Percentiles rank a stretch among this genome's conserved stretches.
These are phyloP conservation scores for Pleurotus ostreatus DNA, from an alignment of 768 basidiomycete genomes.

Conservation along the genomic window DNA sequence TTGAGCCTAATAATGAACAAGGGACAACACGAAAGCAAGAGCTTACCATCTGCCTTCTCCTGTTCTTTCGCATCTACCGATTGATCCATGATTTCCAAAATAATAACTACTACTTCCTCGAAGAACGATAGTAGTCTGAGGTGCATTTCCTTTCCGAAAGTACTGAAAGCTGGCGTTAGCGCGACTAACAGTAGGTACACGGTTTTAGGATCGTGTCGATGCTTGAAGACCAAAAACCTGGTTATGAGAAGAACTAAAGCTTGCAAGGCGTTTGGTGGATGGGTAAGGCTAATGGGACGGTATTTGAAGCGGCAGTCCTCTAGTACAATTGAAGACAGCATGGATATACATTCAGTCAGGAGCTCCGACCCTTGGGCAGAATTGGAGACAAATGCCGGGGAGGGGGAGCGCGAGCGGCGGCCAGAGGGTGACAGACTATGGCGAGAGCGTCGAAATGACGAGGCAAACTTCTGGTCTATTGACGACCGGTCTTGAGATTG, in stretches of 20 bases:
- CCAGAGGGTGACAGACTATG: constrained; percentile 37
- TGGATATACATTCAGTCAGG: constrained; percentile 53
- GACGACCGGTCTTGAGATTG: constrained; percentile 13
- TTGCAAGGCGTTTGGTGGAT: constrained; percentile 78
- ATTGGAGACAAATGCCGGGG: constrained; percentile 28
- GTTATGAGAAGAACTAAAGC: constrained; percentile 68
- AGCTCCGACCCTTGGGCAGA: constrained; percentile 43
- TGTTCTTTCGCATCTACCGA: neutral
- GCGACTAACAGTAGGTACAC: constrained; percentile 61
- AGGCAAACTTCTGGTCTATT: constrained; percentile 25
- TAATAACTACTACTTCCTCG: constrained; percentile 48
- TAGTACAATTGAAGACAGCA: constrained; percentile 58
- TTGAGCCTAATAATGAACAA: neutral
- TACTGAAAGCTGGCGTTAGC: constrained; percentile 70
- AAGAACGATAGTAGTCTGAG: constrained; percentile 64
- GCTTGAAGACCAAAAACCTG: constrained; percentile 54
- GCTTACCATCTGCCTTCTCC: neutral
- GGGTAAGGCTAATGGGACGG: constrained; percentile 51
- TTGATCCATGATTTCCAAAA: neutral
- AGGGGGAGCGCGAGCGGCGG: constrained; percentile 49
- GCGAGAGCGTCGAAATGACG: constrained; percentile 43
- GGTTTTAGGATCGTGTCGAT: constrained; percentile 46
- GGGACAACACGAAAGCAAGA: too few relatives aligned
- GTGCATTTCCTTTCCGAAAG: constrained; percentile 63
- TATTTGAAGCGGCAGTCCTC: constrained; percentile 73